These are phyloP conservation scores for Phyllosticta citribraziliensis DNA, from an alignment of 2,329 filamentous ascomycete genomes.

Conservation along the genomic window DNA sequence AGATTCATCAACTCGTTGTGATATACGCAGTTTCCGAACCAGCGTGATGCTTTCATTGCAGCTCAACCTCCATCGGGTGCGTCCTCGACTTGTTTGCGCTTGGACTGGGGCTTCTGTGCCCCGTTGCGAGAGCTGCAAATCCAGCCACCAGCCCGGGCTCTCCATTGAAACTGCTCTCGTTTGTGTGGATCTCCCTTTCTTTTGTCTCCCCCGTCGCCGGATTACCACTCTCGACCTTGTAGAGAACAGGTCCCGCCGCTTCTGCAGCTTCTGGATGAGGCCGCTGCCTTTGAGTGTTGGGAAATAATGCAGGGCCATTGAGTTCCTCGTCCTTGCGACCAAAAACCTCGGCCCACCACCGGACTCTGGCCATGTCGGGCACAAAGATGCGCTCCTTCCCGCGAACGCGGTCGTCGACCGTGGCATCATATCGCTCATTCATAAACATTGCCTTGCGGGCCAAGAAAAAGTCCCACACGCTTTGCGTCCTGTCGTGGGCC, in stretches of 20 bases:
- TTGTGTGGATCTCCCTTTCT: conserved; percentile 17
- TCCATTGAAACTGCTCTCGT: conserved; percentile 10
- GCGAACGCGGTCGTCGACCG: conserved; percentile 66
- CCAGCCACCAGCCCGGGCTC: conserved; percentile 17
- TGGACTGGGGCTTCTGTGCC: conserved; percentile 17
- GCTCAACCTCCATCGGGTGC: conserved; percentile 26
- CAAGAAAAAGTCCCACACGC: conserved; percentile 94
- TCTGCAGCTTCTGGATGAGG: conserved; percentile 14
- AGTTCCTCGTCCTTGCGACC: conserved; percentile 83
- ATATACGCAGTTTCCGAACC: not conserved
- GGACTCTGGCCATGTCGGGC: conserved; percentile 63
- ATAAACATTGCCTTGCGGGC: conserved; percentile 69
- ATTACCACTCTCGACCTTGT: conserved; percentile 25
- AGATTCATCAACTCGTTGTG: conserved; percentile 3
- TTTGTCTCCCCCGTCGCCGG: conserved; percentile 22
- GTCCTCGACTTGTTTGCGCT: conserved; percentile 15
- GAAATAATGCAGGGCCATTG: conserved; percentile 51
- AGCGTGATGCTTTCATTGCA: conserved; percentile 18
- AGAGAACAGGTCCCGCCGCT: conserved; percentile 21
- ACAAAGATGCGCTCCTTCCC: conserved; percentile 79
- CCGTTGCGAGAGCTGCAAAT: conserved; percentile 22
- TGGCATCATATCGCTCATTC: conserved; percentile 68
- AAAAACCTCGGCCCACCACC: conserved; percentile 90
- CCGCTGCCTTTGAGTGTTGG: not conserved
- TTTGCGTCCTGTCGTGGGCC: conserved; percentile 63